These are phyloP conservation scores for Nothopassalora personata DNA, from an alignment of 2,329 filamentous ascomycete genomes.

Conservation along the genomic window DNA sequence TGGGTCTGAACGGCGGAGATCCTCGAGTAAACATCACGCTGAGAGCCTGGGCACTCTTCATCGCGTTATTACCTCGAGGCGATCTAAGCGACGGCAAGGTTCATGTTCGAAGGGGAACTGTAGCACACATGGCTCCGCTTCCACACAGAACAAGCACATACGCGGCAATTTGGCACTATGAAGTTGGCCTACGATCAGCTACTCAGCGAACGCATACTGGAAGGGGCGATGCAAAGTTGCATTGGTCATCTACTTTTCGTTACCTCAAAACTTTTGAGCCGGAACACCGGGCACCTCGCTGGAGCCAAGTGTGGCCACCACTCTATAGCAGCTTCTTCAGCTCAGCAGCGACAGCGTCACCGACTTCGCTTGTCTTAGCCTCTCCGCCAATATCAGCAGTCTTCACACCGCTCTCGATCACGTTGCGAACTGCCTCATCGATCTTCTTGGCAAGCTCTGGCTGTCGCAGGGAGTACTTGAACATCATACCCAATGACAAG, in stretches of 20 bases:
- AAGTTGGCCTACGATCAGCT: not conserved
- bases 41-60: no score
- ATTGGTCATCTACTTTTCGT: not conserved
- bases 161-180: not conserved
- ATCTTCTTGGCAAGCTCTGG: slow-evolving; percentile 71
- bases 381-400: slow-evolving; percentile 83
- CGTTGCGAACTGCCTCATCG: slow-evolving; percentile 72
- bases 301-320: slow-evolving; percentile 46
- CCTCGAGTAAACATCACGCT: no score
- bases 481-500: slow-evolving; percentile 90
- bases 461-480: slow-evolving; percentile 83
- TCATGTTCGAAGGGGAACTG: no score
- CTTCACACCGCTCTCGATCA: slow-evolving; percentile 71
- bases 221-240: not conserved
- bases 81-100: no score
- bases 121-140: no score
- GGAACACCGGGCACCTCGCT: slow-evolving; percentile 45
- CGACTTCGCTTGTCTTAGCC: slow-evolving; percentile 69
- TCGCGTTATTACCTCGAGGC: no score
- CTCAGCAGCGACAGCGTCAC: slow-evolving; percentile 74
- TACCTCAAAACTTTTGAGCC: not conserved
- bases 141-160: no score
- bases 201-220: not conserved
- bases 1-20: no score
- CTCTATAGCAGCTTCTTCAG: slow-evolving; percentile 36